Base-by-base conservation (phyloP, 495 filamentous ascomycete species). In the Astrothelium macrocarpum region DNA sequence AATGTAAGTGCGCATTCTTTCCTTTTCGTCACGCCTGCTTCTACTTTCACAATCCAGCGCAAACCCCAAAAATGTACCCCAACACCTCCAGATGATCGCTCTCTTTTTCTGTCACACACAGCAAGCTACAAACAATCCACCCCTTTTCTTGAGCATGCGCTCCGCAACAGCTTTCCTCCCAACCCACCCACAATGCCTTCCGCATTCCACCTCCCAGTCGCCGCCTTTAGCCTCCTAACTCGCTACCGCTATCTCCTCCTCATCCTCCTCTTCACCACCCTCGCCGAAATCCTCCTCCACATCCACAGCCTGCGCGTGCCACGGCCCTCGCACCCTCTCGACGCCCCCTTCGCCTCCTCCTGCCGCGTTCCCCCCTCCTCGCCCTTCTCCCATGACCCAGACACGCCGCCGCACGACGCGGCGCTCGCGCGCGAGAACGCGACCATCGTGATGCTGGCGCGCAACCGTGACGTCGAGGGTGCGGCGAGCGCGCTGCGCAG, bases 401-500 rank as follows among this genome's bases (percentile, higher is more conserved):
- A 11, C 26, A 26, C 32, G 5, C 11, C 60, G 9, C 36, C 60
- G 1, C 4, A 18, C 36, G 60, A 49, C 39, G 79, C 80, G 12
- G 72, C 74, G 7, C 85, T 84, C 32, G 80, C 84, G 42, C 86
- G 86, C 63, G 87, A 93, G 77, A 97, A 97, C 73, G 93, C 93
- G 32, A 96, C 93, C 1, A 96, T 97, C 71, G 90, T 97, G 53
- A 95, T 90, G 16, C 80, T 97, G 65, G 92, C 93, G 18, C 85
- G 93, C 53, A 97, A 97, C 72, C 79, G 79, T 31, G 93, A 97
- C 72, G 72, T 96, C 32, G 96, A 91, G 91, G 93, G 96, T 26
- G 95, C 96, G 68, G 88, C 89, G 32, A 84, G 87, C 68, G 94
- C 91, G 4, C 96, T 97, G 69, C 90, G 91, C 20, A 85, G 90